Conservation (phyloP, 2,329 filamentous ascomycete species). For the Falciphora oryzae region DNA sequence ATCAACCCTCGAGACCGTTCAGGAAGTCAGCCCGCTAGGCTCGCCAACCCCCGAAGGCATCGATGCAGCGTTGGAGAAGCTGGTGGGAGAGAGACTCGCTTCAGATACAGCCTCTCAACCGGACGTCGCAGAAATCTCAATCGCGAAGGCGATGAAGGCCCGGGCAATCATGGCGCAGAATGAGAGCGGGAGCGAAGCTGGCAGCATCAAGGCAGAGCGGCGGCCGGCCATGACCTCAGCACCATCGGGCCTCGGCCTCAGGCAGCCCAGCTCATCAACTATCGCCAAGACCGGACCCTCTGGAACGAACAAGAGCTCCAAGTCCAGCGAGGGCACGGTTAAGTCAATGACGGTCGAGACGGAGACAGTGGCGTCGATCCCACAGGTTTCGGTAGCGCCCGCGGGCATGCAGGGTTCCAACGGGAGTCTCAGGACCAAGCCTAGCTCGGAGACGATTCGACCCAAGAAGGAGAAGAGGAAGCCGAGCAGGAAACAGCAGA, state of each 20-base stretch:
- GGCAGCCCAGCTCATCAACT: constrained; percentile 62
- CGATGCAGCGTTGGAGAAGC: constrained; percentile 44
- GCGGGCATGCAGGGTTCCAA: constrained; percentile 58
- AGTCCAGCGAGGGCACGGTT: constrained; percentile 66
- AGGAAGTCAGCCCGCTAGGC: constrained; percentile 76
- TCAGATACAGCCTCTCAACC: constrained; percentile 34
- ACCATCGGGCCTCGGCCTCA: constrained; percentile 50
- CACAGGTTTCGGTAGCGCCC: constrained; percentile 69
- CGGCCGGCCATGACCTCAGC: constrained; percentile 38
- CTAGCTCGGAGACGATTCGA: constrained; percentile 91
- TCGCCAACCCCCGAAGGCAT: constrained; percentile 60
- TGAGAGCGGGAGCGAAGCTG: constrained; percentile 64
- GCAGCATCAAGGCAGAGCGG: constrained; percentile 39
- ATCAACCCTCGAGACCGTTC: constrained; percentile 77
- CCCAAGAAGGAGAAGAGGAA: constrained; percentile 92
- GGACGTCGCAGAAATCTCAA: constrained; percentile 32
- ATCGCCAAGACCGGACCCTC: constrained; percentile 39
- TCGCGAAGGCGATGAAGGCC: constrained; percentile 38
- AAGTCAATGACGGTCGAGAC: constrained; percentile 97
- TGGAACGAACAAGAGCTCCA: constrained; percentile 50
- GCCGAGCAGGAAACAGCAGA: constrained; percentile 65
- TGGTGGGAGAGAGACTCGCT: constrained; percentile 39
- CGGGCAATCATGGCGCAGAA: constrained; percentile 40
- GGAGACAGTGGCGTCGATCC: constrained; percentile 87
- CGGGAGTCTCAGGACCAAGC: constrained; percentile 76